Base-by-base conservation (phyloP, 2,329 filamentous ascomycete genomes). In the Penicillium sclerotiorum region DNA sequence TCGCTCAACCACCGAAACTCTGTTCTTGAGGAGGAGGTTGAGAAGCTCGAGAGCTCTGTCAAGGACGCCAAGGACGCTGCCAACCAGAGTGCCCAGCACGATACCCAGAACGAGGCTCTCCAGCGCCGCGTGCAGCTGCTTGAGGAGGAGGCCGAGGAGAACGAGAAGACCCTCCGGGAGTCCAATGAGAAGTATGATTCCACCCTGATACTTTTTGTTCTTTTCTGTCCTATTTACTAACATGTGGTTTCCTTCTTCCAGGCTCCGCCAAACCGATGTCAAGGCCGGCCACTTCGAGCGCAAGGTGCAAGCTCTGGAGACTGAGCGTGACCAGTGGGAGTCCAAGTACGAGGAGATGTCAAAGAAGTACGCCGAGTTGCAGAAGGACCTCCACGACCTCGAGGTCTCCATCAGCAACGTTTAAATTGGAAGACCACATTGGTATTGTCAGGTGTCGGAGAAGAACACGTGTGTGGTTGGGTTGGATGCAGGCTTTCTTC, bases 211-310 rank as follows among this genome's bases (percentile, higher is more conserved):
- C 5, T 28, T 4, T 12, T 45, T 4, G 25, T 49, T 52, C 37
- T 37, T 36, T 44, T 18, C 23, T 20, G 13, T 13, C 9, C 9
- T 25, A 42, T 44, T 21, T 41, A 42, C 58, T 58, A 23, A 58
- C 56, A 11, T 35, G 4, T 38, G 21, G 57, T 45, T 58, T 56
- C 30, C 47, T 43, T n/a, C 40, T 60, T 45, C 48, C 55, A 99
- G 94, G 80, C 90, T 97, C 71, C 92, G 94, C 74, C 92, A 96
- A 80, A 96, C 94, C 78, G 94, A 99, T 74, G 91, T 97, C 79
- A 97, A 97, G 83, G 92, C 93, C 69, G 94, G 93, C 67, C 93
- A 99, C 81, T 97, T 93, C 77, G 94, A 99, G 81, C 94, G 94
- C 78, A 97, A 97, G 83, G 94, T 97, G 64, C 90, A 96, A 77